Evolutionary conservation across 306 rosid genomes (phyloP).

Genomic region (Albizia julibrissin): DNA sequence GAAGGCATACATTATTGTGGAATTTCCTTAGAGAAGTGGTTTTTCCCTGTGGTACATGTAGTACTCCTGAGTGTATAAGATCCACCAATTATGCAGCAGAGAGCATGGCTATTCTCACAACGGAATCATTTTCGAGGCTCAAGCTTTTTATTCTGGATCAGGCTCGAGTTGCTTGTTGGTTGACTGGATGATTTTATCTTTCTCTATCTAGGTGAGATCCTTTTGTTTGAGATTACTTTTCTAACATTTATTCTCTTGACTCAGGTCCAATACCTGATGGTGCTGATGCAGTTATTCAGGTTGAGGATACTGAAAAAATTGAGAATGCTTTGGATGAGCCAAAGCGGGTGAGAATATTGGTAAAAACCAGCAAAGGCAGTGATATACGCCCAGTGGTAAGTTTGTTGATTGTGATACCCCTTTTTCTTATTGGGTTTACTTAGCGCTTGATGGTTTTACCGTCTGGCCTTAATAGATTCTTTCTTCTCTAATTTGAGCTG

Average conservation of each 20-base stretch:
- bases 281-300: slow-evolving; percentile 96
- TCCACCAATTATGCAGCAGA: not conserved
- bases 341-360: slow-evolving; percentile 62
- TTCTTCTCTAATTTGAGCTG: not conserved
- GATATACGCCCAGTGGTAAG: slow-evolving; percentile 91
- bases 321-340: slow-evolving; percentile 34
- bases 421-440: not conserved
- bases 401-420: slow-evolving; percentile 1
- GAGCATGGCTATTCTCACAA: not conserved
- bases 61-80: not conserved
- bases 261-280: slow-evolving; percentile 96
- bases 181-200: not conserved
- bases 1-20: not conserved
- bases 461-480: not conserved
- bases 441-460: not conserved
- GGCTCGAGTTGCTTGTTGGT: not conserved
- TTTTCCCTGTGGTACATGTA: not conserved
- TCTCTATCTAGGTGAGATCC: not conserved
- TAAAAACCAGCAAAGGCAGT: slow-evolving; percentile 55
- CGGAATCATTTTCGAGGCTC: not conserved
- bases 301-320: slow-evolving; percentile 78
- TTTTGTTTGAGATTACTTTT: not conserved
- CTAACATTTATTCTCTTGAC: slow-evolving; percentile 5
- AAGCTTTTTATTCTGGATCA: not conserved
- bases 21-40: not conserved